These are phyloP conservation scores for Cytidiella melzeri DNA, from an alignment of 768 basidiomycete species.

Conservation along the genomic window DNA sequence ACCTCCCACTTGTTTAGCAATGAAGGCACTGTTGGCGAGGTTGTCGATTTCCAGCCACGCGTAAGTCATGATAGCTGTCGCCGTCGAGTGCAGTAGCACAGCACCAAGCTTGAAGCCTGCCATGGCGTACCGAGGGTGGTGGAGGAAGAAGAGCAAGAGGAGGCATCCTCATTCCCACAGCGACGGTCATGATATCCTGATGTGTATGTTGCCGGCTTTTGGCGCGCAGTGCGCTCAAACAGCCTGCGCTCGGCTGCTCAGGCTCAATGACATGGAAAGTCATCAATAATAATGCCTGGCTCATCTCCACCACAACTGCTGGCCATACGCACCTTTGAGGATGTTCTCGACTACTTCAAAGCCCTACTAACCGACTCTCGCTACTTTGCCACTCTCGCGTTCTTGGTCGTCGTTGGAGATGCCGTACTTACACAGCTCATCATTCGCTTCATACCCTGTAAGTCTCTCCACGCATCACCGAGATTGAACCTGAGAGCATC, in stretches of 20 bases:
- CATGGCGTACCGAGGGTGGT: conserved; percentile 2
- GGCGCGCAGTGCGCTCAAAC: too few species aligned
- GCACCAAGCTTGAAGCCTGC: conserved; percentile 10
- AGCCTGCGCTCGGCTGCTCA: too few species aligned
- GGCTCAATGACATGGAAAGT: neutral
- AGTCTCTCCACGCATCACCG: conserved; percentile 26
- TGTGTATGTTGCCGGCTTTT: neutral
- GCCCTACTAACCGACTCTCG: conserved; percentile 43
- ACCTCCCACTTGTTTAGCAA: conserved; percentile 50
- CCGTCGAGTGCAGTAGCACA: conserved; percentile 27
- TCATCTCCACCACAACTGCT: conserved; percentile 5
- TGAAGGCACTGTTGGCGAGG: conserved; percentile 22
- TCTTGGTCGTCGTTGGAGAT: conserved; percentile 68
- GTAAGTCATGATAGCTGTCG: conserved; percentile 30
- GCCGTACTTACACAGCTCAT: conserved; percentile 73
- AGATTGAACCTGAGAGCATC: conserved; percentile 12
- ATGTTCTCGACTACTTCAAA: conserved; percentile 11
- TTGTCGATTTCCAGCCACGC: conserved; percentile 25
- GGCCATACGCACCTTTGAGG: conserved; percentile 10
- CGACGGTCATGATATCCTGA: too few species aligned
- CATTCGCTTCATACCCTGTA: conserved; percentile 79
- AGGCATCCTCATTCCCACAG: neutral
- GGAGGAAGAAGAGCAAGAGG: neutral
- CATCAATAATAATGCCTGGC: conserved; percentile 6
- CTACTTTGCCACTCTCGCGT: conserved; percentile 65